phyloP scores from a whole-genome alignment of 1,284 basidiomycete species.

The Leccinum solheimii region DNA sequence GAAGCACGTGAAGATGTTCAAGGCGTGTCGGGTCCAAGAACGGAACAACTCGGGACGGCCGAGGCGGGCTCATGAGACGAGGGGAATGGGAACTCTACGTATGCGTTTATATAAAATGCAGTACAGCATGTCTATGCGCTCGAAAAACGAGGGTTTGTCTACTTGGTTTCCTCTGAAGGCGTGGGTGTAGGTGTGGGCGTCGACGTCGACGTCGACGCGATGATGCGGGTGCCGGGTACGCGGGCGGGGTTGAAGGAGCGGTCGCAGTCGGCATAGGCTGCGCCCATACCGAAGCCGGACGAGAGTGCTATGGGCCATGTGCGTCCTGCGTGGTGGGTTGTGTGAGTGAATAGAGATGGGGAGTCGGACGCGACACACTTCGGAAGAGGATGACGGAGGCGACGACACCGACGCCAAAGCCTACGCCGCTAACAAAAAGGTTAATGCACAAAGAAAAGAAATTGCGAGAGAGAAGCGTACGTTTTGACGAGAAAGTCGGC shows the following conservation, averaged over 20 bases:
- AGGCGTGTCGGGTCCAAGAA: not conserved
- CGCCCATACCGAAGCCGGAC: constrained; percentile 87
- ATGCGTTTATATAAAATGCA: not conserved
- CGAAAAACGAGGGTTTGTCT: constrained; percentile 5
- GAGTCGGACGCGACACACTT: constrained; percentile 59
- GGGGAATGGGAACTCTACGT: not conserved
- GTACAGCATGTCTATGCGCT: constrained; percentile 13
- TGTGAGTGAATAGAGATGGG: not conserved
- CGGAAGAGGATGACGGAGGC: constrained; percentile 94
- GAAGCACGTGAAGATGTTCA: constrained; percentile 1
- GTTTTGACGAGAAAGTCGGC: constrained; percentile 79
- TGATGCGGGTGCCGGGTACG: constrained; percentile 85
- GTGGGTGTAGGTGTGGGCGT: constrained; percentile 14
- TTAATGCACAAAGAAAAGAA: constrained; percentile 12
- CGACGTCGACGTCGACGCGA: constrained; percentile 31
- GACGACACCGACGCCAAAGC: constrained; percentile 92
- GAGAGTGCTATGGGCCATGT: constrained; percentile 95
- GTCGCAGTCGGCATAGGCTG: constrained; percentile 95
- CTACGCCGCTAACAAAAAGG: constrained; percentile 73
- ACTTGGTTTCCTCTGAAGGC: constrained; percentile 29
- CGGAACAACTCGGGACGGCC: constrained; percentile 24
- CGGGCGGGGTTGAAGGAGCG: constrained; percentile 94
- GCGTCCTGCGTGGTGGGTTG: constrained; percentile 63
- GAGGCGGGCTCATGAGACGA: constrained; percentile 1
- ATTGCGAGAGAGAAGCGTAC: constrained; percentile 43